Evolutionary conservation across 139 green algal species (phyloP).

Genomic region (Closterium sp.): DNA sequence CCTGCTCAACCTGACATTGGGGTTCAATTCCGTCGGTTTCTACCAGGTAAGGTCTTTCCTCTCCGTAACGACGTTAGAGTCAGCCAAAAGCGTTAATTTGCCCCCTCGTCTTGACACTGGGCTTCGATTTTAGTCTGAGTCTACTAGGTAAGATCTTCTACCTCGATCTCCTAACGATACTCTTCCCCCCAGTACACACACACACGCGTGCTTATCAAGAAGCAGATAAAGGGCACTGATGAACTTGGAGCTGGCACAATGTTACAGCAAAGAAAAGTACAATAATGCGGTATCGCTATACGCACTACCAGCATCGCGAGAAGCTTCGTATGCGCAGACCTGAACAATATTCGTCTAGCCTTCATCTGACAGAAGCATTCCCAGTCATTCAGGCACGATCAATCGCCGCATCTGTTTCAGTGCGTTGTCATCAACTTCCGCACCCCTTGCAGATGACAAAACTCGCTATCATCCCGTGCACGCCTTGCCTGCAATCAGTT

Average conservation of each 20-base stretch:
- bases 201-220: neutral
- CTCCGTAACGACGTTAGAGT: neutral
- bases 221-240: neutral
- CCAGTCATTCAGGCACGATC: neutral
- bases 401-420: neutral
- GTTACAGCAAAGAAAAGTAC: neutral
- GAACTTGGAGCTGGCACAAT: neutral
- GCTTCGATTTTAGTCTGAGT: neutral
- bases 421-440: neutral
- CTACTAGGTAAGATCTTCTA: neutral
- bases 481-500: slow-evolving; percentile 53
- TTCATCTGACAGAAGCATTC: neutral
- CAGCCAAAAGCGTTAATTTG: too few species aligned
- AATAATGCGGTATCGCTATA: neutral
- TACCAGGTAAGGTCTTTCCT: slow-evolving; percentile 53
- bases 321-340: too few species aligned
- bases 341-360: too few species aligned
- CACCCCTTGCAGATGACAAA: slow-evolving; percentile 56
- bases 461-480: slow-evolving; percentile 60
- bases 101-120: too few species aligned
- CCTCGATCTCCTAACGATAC: neutral
- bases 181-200: neutral
- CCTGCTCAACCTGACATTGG: slow-evolving; percentile 57
- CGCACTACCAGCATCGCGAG: too few species aligned
- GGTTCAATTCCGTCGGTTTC: slow-evolving; percentile 61